phyloP scores from a whole-genome alignment of 345 rosid species.

The Eutrema heterophyllum region DNA sequence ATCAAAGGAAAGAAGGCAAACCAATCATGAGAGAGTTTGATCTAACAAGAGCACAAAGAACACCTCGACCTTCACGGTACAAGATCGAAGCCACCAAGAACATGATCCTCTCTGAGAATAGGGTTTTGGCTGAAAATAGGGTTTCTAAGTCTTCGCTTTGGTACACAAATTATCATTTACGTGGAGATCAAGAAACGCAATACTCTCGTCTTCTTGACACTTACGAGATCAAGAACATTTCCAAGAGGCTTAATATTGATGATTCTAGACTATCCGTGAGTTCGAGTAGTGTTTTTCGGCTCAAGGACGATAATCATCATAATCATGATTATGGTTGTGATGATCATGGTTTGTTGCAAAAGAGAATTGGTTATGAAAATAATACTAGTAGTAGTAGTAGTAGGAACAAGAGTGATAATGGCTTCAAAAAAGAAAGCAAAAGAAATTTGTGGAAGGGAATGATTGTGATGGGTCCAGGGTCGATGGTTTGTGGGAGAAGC shows the following conservation, averaged over 20 bases:
- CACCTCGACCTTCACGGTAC: slow-evolving; percentile 60
- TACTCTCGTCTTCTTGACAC: slow-evolving; percentile 45
- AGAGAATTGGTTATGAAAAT: neutral
- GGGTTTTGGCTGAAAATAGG: slow-evolving; percentile 17
- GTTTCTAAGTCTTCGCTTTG: slow-evolving; percentile 32
- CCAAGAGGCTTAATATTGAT: slow-evolving; percentile 39
- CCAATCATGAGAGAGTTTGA: slow-evolving; percentile 36
- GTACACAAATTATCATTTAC: slow-evolving; percentile 7
- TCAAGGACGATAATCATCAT: neutral
- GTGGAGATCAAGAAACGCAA: slow-evolving; percentile 20
- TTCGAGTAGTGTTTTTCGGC: slow-evolving; percentile 2
- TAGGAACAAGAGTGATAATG: slow-evolving; percentile 8
- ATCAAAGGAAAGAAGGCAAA: slow-evolving; percentile 46
- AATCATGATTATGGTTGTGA: neutral
- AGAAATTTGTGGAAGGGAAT: slow-evolving; percentile 32
- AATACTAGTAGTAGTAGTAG: neutral
- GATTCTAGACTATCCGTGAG: slow-evolving; percentile 22
- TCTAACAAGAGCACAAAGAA: slow-evolving; percentile 18
- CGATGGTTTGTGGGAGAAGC: slow-evolving; percentile 47
- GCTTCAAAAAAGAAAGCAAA: slow-evolving; percentile 26
- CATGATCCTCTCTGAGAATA: slow-evolving; percentile 16
- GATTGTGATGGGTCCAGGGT: slow-evolving; percentile 32
- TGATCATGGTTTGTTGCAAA: neutral
- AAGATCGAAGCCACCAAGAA: slow-evolving; percentile 54
- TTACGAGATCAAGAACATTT: slow-evolving; percentile 40